Evolutionary conservation across 768 basidiomycete genomes (phyloP), one percentile per base, ranked within the genome.

Genomic region (Boletus edulis): DNA sequence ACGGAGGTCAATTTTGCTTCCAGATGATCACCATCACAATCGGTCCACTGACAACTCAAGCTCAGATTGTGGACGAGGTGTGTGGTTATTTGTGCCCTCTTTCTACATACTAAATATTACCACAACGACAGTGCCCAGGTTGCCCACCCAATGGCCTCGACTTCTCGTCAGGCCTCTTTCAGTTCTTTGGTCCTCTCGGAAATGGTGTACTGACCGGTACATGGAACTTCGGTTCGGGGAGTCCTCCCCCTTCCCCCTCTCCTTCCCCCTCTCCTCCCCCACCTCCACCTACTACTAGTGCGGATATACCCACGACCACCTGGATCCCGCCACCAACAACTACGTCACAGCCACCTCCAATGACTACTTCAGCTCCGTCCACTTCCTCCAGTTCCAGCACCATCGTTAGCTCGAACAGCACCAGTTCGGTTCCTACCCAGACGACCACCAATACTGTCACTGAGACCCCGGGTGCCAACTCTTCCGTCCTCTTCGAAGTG

Each of bases 91-190:
- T 47, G 7, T 20, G 24, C 3, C 8, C 12, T 37, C 7, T 37
- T 50, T 29, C 20, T 42, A 9, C 13, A 9, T 27, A 41, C 43
- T 9, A 32, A 49, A 44, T 40, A 15, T n/a, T 24, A 4, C 10
- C 29, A 37, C 47, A 29, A 51, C 12, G 24, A 51, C 54, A 87
- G 81, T 90, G 89, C 62, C 84, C 84, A 11, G 81, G 81, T 32
- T 92, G 90, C 67, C 82, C 82, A 4, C 74, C 64, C 37, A 77
- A 72, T 29, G 89, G 84, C 38, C 81, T 92, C 29, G 91, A 93
- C 71, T 70, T 91, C 45, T 84, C 84, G 12, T 61, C 74, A 34
- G 83, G 84, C 42, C 79, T 92, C 45, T 92, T 93, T 74, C 37
- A 72, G 43, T 80, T 67, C 73, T 89, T 91, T 69, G 78, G 75